phyloP scores from a whole-genome alignment of 2,329 filamentous ascomycete genomes.

The Botrytis paeoniae region DNA sequence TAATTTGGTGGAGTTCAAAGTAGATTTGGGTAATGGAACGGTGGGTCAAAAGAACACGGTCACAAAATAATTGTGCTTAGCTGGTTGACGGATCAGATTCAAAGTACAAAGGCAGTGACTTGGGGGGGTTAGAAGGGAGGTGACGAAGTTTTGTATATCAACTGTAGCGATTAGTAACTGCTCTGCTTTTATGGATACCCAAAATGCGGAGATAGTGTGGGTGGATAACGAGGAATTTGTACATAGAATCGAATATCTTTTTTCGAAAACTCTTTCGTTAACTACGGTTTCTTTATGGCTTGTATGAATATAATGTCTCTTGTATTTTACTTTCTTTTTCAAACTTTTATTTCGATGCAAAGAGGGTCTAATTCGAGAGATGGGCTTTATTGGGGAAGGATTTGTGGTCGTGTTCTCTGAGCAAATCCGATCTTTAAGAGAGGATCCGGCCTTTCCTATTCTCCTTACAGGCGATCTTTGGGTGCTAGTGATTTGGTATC shows the following conservation, averaged over 20 bases:
- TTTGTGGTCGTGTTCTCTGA: background rate
- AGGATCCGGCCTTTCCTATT: rapidly evolving
- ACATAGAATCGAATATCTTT: slow-evolving; percentile 6
- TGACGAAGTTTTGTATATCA: slow-evolving; percentile 20
- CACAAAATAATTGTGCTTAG: background rate
- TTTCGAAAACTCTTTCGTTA: background rate
- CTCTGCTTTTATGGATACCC: slow-evolving; percentile 11
- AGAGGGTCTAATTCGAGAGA: background rate
- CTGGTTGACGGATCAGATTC: background rate
- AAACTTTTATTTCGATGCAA: background rate
- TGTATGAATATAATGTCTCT: background rate
- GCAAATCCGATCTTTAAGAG: background rate
- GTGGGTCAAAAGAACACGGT: background rate
- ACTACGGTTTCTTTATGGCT: background rate
- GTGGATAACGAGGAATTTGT: background rate
- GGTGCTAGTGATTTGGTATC: background rate
- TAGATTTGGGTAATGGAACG: slow-evolving; percentile 12
- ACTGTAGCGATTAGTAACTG: slow-evolving; percentile 12
- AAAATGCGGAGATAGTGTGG: background rate
- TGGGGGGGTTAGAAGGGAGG: background rate
- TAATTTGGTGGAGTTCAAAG: slow-evolving; percentile 26
- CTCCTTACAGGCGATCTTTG: background rate
- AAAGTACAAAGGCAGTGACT: background rate
- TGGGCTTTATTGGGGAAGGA: background rate
- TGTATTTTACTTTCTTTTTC: background rate